phyloP scores from a whole-genome alignment of 2,329 filamentous ascomycete genomes.

The Ceratocystis papillata region DNA sequence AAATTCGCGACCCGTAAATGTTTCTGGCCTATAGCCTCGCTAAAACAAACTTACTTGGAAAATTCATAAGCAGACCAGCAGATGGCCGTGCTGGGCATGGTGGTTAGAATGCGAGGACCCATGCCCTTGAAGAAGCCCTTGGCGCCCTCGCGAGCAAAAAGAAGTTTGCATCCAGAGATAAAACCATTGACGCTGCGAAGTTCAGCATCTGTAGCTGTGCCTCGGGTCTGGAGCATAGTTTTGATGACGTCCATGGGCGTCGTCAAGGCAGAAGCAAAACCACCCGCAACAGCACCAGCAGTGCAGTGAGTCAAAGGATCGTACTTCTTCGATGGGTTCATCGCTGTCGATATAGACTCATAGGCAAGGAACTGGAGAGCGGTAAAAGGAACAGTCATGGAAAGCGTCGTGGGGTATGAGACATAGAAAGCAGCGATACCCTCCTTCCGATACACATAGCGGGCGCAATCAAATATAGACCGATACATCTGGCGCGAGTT shows the following conservation, averaged over 20 bases:
- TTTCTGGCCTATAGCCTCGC: not conserved
- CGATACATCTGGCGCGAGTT: constrained; percentile 80
- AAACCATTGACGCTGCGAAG: constrained; percentile 77
- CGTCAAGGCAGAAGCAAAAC: constrained; percentile 83
- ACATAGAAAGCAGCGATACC: constrained; percentile 91
- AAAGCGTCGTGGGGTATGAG: constrained; percentile 93
- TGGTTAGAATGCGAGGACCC: constrained; percentile 81
- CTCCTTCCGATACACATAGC: constrained; percentile 75
- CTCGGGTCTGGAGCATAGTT: constrained; percentile 88
- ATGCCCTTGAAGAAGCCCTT: constrained; percentile 88
- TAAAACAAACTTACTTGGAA: constrained; percentile 46
- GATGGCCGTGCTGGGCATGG: constrained; percentile 98
- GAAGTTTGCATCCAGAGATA: constrained; percentile 64
- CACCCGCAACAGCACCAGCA: constrained; percentile 84
- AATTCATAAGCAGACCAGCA: constrained; percentile 79
- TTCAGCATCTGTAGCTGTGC: constrained; percentile 68
- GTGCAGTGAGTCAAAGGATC: constrained; percentile 90
- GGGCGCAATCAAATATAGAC: constrained; percentile 76
- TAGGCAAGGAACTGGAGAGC: constrained; percentile 96
- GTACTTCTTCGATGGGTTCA: constrained; percentile 79
- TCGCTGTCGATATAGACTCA: constrained; percentile 85
- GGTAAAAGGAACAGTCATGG: constrained; percentile 97
- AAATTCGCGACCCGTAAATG: not conserved
- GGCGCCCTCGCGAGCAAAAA: constrained; percentile 73
- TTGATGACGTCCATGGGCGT: constrained; percentile 98